These are phyloP conservation scores for Adansonia grandidieri DNA, from an alignment of 441 rosid genomes.

Conservation along the genomic window DNA sequence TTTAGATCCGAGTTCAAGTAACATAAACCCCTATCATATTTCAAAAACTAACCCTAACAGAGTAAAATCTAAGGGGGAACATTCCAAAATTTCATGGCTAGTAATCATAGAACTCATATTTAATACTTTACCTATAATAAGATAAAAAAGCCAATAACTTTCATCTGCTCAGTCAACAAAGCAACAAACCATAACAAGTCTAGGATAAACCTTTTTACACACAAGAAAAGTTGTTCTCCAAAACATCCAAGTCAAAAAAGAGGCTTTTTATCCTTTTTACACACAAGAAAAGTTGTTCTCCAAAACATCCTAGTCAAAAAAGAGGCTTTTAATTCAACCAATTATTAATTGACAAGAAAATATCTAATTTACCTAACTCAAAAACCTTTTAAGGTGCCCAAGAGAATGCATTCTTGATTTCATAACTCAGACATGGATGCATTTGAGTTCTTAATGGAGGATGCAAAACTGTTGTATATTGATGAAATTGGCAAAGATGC, in stretches of 20 bases:
- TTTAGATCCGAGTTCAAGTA: too few species aligned
- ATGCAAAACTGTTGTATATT: slow-evolving; percentile 29
- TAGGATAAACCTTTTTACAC: not conserved
- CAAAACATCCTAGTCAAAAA: not conserved
- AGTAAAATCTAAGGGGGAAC: not conserved
- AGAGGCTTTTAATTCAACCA: not conserved
- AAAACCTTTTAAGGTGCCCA: not conserved
- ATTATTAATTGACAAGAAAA: too few species aligned
- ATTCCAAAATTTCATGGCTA: not conserved
- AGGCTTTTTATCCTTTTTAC: not conserved
- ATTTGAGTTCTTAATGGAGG: slow-evolving; percentile 30
- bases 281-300: not conserved
- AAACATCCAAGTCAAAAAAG: not conserved
- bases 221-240: not conserved
- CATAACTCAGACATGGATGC: slow-evolving; percentile 47
- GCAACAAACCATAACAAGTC: too few species aligned
- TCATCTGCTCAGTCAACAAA: too few species aligned
- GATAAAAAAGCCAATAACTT: too few species aligned
- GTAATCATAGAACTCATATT: not conserved
- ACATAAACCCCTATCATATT: not conserved
- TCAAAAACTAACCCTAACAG: not conserved
- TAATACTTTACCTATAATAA: not conserved
- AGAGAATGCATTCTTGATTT: not conserved
- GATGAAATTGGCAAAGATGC: slow-evolving; percentile 31
- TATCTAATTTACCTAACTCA: not conserved